phyloP scores from a whole-genome alignment of 2,329 filamentous ascomycete species.

The Cladophialophora immunda region DNA sequence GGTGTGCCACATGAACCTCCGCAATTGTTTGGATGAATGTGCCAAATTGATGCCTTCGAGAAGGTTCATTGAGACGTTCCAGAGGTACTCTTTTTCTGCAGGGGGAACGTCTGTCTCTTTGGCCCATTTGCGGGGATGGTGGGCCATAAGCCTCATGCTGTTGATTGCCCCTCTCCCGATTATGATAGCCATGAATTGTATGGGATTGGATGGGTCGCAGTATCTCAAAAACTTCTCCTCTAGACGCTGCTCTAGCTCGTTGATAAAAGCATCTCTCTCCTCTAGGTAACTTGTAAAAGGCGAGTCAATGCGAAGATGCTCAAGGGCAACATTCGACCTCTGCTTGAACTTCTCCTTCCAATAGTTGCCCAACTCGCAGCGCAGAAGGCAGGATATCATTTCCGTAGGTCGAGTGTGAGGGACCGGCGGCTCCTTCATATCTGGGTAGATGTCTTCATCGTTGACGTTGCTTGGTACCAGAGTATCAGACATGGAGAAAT shows the following conservation, averaged over 20 bases:
- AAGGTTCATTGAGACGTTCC: slow-evolving; percentile 50
- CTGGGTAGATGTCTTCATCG: slow-evolving; percentile 60
- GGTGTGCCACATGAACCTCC: slow-evolving; percentile 57
- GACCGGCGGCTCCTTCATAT: slow-evolving; percentile 57
- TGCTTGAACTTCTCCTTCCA: slow-evolving; percentile 44
- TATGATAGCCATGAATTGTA: slow-evolving; percentile 56
- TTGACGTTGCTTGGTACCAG: slow-evolving; percentile 61
- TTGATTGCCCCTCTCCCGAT: slow-evolving; percentile 55
- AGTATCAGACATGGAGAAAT: slow-evolving; percentile 48
- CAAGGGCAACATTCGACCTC: slow-evolving; percentile 22
- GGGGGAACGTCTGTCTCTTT: slow-evolving; percentile 44
- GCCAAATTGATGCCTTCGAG: slow-evolving; percentile 52
- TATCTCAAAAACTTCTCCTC: slow-evolving; percentile 65
- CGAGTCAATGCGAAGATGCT: slow-evolving; percentile 30
- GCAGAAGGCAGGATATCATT: slow-evolving; percentile 67
- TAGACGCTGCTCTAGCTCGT: slow-evolving; percentile 60
- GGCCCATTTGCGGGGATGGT: slow-evolving; percentile 53
- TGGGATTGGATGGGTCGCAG: slow-evolving; percentile 59
- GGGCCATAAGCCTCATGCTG: slow-evolving; percentile 56
- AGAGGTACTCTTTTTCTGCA: slow-evolving; percentile 51
- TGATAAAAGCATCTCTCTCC: slow-evolving; percentile 48
- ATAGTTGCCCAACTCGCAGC: slow-evolving; percentile 67
- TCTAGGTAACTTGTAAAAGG: slow-evolving; percentile 43
- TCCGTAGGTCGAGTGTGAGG: slow-evolving; percentile 63
- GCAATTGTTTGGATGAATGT: slow-evolving; percentile 50